Evolutionary conservation across 1,139 yeast genomes (phyloP).

Genomic region (Suzukiozyma palmioleophila): DNA sequence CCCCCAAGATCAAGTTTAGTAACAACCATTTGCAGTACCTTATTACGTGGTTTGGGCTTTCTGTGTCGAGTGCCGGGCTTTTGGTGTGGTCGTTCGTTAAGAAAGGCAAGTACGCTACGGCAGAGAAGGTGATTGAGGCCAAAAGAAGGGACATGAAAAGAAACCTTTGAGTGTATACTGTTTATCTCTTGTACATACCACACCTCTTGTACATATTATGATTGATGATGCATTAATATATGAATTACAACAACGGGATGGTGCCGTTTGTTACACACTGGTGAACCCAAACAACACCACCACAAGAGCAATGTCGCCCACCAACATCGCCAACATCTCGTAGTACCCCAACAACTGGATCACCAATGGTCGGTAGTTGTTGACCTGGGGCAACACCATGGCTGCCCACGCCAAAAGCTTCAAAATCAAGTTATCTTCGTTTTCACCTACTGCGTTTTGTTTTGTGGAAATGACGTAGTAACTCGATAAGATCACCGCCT

Average conservation of each 20-base stretch:
- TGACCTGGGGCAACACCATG: conserved; percentile 34
- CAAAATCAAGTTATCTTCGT: conserved; percentile 25
- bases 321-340: conserved; percentile 33
- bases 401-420: conserved; percentile 31
- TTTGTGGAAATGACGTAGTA: conserved; percentile 22
- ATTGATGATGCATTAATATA: neutral
- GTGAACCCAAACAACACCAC: conserved; percentile 38
- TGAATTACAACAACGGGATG: neutral
- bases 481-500: conserved; percentile 30
- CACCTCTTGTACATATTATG: neutral
- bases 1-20: conserved; percentile 72
- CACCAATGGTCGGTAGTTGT: conserved; percentile 25
- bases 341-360: conserved; percentile 31
- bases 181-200: neutral
- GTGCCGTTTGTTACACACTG: conserved; percentile 18
- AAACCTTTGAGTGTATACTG: conserved; percentile 9
- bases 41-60: conserved; percentile 92
- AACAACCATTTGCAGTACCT: conserved; percentile 91
- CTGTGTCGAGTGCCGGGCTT: conserved; percentile 64
- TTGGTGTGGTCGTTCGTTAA: conserved; percentile 38
- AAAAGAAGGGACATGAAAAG: conserved; percentile 36
- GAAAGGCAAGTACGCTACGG: conserved; percentile 27
- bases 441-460: conserved; percentile 9
- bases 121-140: conserved; percentile 39
- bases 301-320: conserved; percentile 36